Evolutionary conservation across 345 rosid species (phyloP), one percentile per base, ranked within the genome.

Genomic region (Adansonia digitata): DNA sequence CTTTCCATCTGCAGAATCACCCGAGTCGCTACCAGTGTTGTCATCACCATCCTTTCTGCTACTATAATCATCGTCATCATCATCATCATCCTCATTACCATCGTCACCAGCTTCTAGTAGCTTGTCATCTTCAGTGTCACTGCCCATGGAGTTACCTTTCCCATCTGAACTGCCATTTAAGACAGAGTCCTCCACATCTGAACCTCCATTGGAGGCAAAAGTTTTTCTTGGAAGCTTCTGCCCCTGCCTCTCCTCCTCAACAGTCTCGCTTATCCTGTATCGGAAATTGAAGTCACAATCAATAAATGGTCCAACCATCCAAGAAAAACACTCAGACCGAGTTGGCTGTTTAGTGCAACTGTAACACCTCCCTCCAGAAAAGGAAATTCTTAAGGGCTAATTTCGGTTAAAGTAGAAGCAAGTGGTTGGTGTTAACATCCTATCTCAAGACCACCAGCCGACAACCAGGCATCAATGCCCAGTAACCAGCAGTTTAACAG

Each of bases 101-200:
- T 51, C 76, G 22, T 42, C 39, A 56, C 7, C 77, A 75, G 65
- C 77, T 73, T 72, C 74, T 22, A 76, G 82, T 74, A 72, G 67
- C 76, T 69, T 74, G 49, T 71, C 77, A 75, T 69, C 80, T 77
- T 77, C 84, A 77, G 77, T 48, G 53, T 65, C 85, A 73, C 48
- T 49, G 39, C 55, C 65, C 18, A 43, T 35, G 49, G 53, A 55
- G 61, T 76, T 71, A 45, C 69, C 66, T 8, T 68, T 69, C 48
- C 72, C 64, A 39, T n/a, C 63, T 22, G 72, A 66, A 63, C 78
- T 80, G 39, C 77, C 82, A 9, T 77, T 63, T 14, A 55, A 78
- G 55, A 72, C 74, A 46, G 69, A 48, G 29, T 42, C 72, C 57
- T 73, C 76, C 65, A 24, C 39, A 26, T 56, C 76, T 9, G 74